Percentiles rank a stretch among this genome's conserved stretches.
These are phyloP conservation scores for Podospora tetraspora DNA, from an alignment of 495 filamentous ascomycete genomes.

Conservation along the genomic window DNA sequence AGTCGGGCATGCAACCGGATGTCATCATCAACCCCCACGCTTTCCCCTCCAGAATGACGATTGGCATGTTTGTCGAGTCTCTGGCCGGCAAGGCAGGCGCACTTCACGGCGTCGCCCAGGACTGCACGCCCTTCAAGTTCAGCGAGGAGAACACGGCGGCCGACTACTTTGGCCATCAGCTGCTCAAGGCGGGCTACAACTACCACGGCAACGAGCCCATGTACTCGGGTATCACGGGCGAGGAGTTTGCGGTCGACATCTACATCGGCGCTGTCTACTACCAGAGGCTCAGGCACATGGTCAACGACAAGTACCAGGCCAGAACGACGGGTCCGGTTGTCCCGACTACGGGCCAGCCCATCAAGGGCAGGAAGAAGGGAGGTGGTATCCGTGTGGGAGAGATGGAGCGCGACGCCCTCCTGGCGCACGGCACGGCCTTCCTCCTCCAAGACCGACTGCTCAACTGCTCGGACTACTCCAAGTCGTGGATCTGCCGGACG, in stretches of 20 bases:
- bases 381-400: constrained; percentile 98
- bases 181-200: constrained; percentile 91
- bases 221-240: constrained; percentile 92
- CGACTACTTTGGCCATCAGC: constrained; percentile 93
- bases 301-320: constrained; percentile 99
- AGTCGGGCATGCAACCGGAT: constrained; percentile 94
- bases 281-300: constrained; percentile 96
- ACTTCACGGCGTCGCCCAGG: constrained; percentile 89
- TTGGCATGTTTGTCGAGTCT: constrained; percentile 98
- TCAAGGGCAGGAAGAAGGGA: constrained; percentile 92
- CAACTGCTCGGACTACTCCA: constrained; percentile 90
- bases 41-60: constrained; percentile 99
- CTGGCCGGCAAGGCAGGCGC: constrained; percentile 92
- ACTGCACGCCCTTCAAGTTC: constrained; percentile 91
- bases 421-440: constrained; percentile 93
- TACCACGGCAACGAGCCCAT: constrained; percentile 98
- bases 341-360: constrained; percentile 84
- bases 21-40: constrained; percentile 99
- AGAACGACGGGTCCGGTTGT: constrained; percentile 90
- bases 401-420: constrained; percentile 93
- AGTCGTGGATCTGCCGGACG: constrained; percentile 77
- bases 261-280: constrained; percentile 97
- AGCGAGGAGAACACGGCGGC: constrained; percentile 86
- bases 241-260: constrained; percentile 91
- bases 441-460: constrained; percentile 90